Evolutionary conservation across 257 asterid genomes (phyloP).

Genomic region (Thymus mandschuricus): DNA sequence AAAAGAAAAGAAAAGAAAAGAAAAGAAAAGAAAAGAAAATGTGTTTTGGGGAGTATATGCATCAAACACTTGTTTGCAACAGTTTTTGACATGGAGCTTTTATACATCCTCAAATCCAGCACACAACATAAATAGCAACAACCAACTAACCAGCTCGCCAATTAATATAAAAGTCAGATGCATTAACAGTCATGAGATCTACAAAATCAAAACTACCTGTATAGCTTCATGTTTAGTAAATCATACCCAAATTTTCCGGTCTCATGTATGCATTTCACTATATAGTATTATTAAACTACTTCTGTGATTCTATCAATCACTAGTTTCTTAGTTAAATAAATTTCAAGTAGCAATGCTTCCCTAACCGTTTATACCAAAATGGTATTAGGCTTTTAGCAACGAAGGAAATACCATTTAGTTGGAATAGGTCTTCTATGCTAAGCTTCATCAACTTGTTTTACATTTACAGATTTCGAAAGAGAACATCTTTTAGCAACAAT

Average conservation of each 20-base stretch:
- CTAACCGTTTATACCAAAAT: neutral
- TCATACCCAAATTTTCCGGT: neutral
- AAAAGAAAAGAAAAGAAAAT: no score
- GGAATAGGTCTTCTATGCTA: conserved; percentile 4
- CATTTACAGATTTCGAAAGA: neutral
- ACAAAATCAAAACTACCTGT: neutral
- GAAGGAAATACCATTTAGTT: conserved; percentile 13
- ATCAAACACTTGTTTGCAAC: no score
- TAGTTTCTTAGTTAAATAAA: neutral
- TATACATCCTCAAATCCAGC: no score
- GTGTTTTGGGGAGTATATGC: no score
- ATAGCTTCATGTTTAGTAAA: neutral
- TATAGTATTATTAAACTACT: neutral
- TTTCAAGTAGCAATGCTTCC: conserved; percentile 6
- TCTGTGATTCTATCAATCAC: neutral
- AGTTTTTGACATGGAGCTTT: no score
- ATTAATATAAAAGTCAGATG: no score
- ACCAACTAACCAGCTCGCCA: no score
- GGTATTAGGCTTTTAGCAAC: neutral
- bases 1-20: no score
- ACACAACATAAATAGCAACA: no score
- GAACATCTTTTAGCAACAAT: neutral
- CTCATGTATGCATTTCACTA: neutral
- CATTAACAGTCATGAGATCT: neutral
- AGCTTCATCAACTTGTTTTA: neutral